phyloP scores from a whole-genome alignment of 2,329 filamentous ascomycete species.

The Colletotrichum godetiae region DNA sequence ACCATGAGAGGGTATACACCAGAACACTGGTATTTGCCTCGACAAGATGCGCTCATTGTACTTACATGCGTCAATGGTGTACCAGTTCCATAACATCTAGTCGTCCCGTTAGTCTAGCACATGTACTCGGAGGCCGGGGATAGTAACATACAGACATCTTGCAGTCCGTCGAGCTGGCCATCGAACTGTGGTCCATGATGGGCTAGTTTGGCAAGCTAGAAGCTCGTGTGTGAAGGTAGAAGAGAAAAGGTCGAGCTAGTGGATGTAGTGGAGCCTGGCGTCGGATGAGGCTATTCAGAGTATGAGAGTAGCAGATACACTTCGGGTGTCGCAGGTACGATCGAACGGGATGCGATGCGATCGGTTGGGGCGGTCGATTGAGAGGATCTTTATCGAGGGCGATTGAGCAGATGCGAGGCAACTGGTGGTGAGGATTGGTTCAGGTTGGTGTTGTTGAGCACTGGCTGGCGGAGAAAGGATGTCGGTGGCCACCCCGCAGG shows the following conservation, averaged over 20 bases:
- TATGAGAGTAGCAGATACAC: background rate
- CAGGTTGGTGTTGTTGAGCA: background rate
- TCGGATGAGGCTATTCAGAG: background rate
- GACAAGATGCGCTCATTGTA: background rate
- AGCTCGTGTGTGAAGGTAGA: background rate
- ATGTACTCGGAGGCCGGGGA: background rate
- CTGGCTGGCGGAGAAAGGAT: background rate
- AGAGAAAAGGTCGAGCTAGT: background rate
- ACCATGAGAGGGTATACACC: background rate
- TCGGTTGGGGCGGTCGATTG: background rate
- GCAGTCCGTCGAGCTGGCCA: conserved; percentile 41
- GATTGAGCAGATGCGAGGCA: background rate
- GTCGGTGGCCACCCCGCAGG: background rate
- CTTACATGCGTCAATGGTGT: conserved; percentile 53
- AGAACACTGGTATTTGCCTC: background rate
- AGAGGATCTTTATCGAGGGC: background rate
- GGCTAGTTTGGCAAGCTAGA: background rate
- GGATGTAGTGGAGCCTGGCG: background rate
- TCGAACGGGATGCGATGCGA: background rate
- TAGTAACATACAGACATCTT: conserved; percentile 44
- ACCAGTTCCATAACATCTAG: conserved; percentile 60
- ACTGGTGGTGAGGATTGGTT: background rate
- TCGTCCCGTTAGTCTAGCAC: background rate
- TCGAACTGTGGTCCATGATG: conserved; percentile 41
- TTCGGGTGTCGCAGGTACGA: background rate